Base-by-base conservation (phyloP, 2,329 filamentous ascomycete genomes). In the Ophiostoma montium region DNA sequence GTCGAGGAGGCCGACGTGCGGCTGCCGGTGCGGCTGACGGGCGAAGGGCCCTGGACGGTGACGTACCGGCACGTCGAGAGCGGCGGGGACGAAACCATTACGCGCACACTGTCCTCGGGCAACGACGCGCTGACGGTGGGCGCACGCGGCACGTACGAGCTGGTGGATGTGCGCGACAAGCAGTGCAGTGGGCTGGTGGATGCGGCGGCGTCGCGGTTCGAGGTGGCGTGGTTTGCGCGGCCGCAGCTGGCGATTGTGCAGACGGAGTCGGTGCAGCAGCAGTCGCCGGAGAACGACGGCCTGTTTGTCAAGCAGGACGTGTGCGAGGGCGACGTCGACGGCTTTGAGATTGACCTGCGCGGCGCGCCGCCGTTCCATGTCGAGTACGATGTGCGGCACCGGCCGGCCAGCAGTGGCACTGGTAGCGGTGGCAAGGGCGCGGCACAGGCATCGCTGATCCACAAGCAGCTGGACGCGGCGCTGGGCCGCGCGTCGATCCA, bases 271-370 rank as follows among this genome's bases (percentile, higher is more conserved):
- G 71, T 86, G 15, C 16, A 39, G 33, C 65, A 70, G 15, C 42
- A 44, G n/a, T n/a, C n/a, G n/a, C n/a, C n/a, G n/a, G n/a, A n/a
- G 30, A n/a, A n/a, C 27, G 69, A 68, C 9, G 69, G 70, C 27
- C 71, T 72, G 32, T 84, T 82, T 60, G 62, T 80, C 57, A 94
- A 94, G 64, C 75, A 80, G 38, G 82, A 89, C 53, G 82, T 98
- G 30, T 98, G 92, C 60, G 89, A 98, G 67, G 90, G 90, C 30
- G 90, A 96, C 53, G 84, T 95, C 59, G 90, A 95, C 62, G 80
- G 81, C 3, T 80, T 95, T 49, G 88, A 95, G 59, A 70, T 98
- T 48, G 74, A 75, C 38, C 12, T 31, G 12, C 23, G 53, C 85
- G 82, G 85, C 49, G 75, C 82, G 46, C 76, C 89, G 33, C 92